These are phyloP conservation scores for Wickerhamiella domercqiae DNA, from an alignment of 805 yeast species.

Conservation along the genomic window DNA sequence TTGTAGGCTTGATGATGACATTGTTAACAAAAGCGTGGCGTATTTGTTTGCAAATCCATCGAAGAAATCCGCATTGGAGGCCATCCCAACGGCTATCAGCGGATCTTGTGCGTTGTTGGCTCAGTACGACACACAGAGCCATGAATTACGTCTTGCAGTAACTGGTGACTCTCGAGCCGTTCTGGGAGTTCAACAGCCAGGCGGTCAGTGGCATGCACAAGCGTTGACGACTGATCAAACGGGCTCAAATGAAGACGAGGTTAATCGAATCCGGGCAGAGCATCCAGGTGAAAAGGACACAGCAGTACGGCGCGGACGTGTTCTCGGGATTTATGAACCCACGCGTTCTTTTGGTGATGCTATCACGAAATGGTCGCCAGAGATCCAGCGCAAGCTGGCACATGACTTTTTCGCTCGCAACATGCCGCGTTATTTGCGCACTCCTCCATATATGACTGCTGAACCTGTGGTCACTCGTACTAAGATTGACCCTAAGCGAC, in stretches of 20 bases:
- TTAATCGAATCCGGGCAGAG: conserved; percentile 61
- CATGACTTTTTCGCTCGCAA: conserved; percentile 68
- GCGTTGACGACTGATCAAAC: conserved; percentile 87
- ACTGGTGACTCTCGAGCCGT: conserved; percentile 94
- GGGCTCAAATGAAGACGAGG: conserved; percentile 81
- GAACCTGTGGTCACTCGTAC: conserved; percentile 84
- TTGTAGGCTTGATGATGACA: conserved; percentile 67
- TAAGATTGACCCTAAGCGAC: conserved; percentile 46
- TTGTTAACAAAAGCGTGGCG: conserved; percentile 61
- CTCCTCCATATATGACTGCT: conserved; percentile 97
- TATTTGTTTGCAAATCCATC: conserved; percentile 52
- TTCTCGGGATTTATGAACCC: conserved; percentile 87
- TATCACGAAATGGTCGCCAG: conserved; percentile 67
- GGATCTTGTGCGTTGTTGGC: conserved; percentile 90
- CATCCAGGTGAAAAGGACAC: conserved; percentile 63
- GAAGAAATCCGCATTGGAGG: conserved; percentile 48
- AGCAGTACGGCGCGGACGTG: conserved; percentile 70
- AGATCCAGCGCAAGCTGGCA: conserved; percentile 58
- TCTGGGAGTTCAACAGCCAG: conserved; percentile 43
- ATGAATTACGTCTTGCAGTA: conserved; percentile 72
- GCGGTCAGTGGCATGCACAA: conserved; percentile 71
- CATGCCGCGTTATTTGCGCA: conserved; percentile 47
- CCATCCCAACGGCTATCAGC: conserved; percentile 80
- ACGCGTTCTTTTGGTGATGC: conserved; percentile 96
- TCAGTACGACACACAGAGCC: conserved; percentile 64